Conservation (phyloP, 768 basidiomycete genomes). For the Ramaria rubella region DNA sequence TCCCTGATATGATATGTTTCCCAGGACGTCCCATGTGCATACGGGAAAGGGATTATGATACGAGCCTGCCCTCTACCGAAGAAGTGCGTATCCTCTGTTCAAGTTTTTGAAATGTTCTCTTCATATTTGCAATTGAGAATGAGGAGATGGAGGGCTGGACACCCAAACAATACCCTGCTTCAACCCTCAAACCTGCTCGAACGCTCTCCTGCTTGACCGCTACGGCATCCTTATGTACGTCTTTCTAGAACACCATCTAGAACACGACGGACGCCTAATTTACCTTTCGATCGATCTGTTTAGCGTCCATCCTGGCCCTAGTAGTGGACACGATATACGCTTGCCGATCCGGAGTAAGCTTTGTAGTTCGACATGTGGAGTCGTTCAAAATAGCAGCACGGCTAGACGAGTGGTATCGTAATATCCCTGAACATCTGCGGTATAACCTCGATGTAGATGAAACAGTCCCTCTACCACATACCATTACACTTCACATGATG, state of each 20-base stretch:
- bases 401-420: conserved; percentile 70
- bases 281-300: conserved; percentile 9
- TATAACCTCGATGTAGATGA: conserved; percentile 47
- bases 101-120: too few relatives aligned
- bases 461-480: conserved; percentile 48
- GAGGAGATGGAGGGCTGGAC: too few relatives aligned
- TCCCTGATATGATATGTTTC: too few relatives aligned
- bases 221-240: conserved; percentile 63
- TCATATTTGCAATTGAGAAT: too few relatives aligned
- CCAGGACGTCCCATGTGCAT: conserved; percentile 67
- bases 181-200: conserved; percentile 40
- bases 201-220: conserved; percentile 74
- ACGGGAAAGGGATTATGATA: conserved; percentile 71
- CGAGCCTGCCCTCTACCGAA: conserved; percentile 51
- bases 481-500: conserved; percentile 76
- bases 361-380: conserved; percentile 43
- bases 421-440: conserved; percentile 61
- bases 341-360: conserved; percentile 44
- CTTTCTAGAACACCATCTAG: conserved; percentile 7
- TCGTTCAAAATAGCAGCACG: conserved; percentile 49
- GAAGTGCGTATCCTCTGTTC: conserved; percentile 42
- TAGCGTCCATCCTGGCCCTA: conserved; percentile 62
- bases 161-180: conserved; percentile 11
- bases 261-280: too few relatives aligned
- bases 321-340: conserved; percentile 70